Base-by-base conservation (phyloP, 352 stramenopile genomes). In the Phytopythium vexans region DNA sequence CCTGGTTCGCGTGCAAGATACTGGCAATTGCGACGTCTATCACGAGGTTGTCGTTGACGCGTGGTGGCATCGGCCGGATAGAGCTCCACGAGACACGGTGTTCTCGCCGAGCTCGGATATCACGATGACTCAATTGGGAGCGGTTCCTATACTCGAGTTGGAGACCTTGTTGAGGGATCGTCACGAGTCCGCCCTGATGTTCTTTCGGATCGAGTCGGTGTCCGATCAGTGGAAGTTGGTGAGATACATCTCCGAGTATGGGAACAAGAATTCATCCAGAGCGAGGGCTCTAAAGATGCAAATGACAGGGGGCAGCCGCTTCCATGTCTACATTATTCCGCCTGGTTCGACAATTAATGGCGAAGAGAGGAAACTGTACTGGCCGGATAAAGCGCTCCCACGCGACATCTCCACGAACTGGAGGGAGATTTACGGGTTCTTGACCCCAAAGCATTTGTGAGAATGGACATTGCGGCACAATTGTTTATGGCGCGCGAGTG, bases 291-390 rank as follows among this genome's bases (percentile, higher is more conserved):
- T 54, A 6, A 9, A 31, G 21, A 11, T 54, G 36, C 12, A 42
- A 9, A 11, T 43, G 11, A 12, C 48, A 7, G 48, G 48, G 8
- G 68, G 70, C 33, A 68, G 74, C 4, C 75, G 65, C 36, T 84
- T 78, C 54, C 56, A 66, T 6, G 62, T 91, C 56, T 91, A 83
- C 43, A 21, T 93, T 8, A 77, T 93, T 54, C 83, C 83, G 4
- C 80, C 83, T 1, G 81, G 78, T 33, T 74, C 66, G 8, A 90
- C 83, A 3, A 83, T 93, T 42, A 93, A 93, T 59, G 88, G 82
- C 42, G n/a, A 7, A 5, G 55, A 77, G 3, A 55, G 79, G 14
- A 91, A 90, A 33, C 62, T 82, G 33, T 93, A 93, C 46, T 89
- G 76, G 77, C 76, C 83, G 3, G 56, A 66, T 31, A 71, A 74